These are phyloP conservation scores for Hyphodiscus hymeniophilus DNA, from an alignment of 495 filamentous ascomycete species.

Conservation along the genomic window DNA sequence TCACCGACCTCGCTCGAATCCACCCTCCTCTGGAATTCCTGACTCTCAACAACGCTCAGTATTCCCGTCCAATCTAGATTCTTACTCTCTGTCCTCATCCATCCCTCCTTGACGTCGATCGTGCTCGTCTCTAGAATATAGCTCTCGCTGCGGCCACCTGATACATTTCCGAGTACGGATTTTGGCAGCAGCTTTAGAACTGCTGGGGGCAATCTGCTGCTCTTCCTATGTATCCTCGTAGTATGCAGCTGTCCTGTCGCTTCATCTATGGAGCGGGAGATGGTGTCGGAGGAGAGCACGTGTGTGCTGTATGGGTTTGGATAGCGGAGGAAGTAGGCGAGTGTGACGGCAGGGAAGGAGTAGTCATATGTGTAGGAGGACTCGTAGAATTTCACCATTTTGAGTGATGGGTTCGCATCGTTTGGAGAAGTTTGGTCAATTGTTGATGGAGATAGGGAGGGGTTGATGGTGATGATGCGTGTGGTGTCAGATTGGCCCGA, in stretches of 20 bases:
- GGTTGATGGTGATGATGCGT: not conserved
- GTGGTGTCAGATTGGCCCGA: too few relatives aligned
- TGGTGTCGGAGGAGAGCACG: constrained; percentile 93
- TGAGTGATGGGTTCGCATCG: constrained; percentile 6
- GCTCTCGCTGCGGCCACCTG: constrained; percentile 55
- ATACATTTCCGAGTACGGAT: constrained; percentile 56
- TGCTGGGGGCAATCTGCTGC: constrained; percentile 77
- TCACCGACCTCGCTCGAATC: constrained; percentile 1
- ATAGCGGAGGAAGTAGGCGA: constrained; percentile 98
- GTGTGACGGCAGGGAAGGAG: constrained; percentile 79
- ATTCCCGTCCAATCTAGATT: constrained; percentile 91
- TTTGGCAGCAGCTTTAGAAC: constrained; percentile 76
- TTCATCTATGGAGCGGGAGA: constrained; percentile 70
- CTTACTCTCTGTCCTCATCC: constrained; percentile 76
- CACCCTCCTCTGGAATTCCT: constrained; percentile 32
- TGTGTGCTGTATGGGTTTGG: constrained; percentile 94
- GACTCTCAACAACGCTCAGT: constrained; percentile 83
- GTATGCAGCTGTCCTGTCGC: constrained; percentile 75
- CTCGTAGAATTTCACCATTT: constrained; percentile 83
- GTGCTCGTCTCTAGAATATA: constrained; percentile 90
- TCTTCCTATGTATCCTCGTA: constrained; percentile 86
- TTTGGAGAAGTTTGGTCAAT: constrained; percentile 10
- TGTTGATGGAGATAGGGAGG: not conserved
- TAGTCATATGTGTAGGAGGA: constrained; percentile 85
- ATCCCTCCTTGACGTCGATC: constrained; percentile 82